Conservation (phyloP, 2,329 filamentous ascomycete species). For the Magnaporthiopsis incrustans region DNA sequence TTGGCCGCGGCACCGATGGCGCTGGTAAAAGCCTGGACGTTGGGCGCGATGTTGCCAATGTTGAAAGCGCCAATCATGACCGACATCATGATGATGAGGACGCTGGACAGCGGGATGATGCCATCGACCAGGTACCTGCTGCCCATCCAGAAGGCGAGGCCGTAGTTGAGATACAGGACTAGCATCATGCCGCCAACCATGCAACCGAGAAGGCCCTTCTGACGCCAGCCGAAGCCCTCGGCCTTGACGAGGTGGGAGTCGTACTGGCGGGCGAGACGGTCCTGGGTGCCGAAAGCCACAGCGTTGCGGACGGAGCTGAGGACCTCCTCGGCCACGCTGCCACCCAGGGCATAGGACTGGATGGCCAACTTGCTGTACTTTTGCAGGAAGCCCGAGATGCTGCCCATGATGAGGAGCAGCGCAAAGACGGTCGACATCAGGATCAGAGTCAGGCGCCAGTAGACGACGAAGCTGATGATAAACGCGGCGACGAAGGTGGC, state of each 20-base stretch:
- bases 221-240: conserved; percentile 66
- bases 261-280: conserved; percentile 82
- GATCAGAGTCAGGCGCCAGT: conserved; percentile 90
- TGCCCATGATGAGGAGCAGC: conserved; percentile 69
- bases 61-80: conserved; percentile 92
- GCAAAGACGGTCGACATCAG: conserved; percentile 74
- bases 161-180: conserved; percentile 80
- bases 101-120: conserved; percentile 56
- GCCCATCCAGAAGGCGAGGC: conserved; percentile 82
- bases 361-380: conserved; percentile 74
- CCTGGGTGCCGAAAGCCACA: conserved; percentile 86
- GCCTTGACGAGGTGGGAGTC: conserved; percentile 66
- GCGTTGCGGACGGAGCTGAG: conserved; percentile 90
- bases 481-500: conserved; percentile 85
- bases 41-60: conserved; percentile 78
- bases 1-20: conserved; percentile 79
- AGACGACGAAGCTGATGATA: conserved; percentile 81
- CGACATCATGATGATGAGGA: conserved; percentile 81
- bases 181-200: conserved; percentile 83
- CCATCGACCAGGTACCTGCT: conserved; percentile 63
- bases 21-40: conserved; percentile 78
- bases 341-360: conserved; percentile 73
- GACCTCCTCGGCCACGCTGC: conserved; percentile 87
- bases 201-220: conserved; percentile 62
- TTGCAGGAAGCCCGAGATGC: conserved; percentile 65